phyloP scores from a whole-genome alignment of 1,284 basidiomycete species.

The Ceratobasidium sp. region DNA sequence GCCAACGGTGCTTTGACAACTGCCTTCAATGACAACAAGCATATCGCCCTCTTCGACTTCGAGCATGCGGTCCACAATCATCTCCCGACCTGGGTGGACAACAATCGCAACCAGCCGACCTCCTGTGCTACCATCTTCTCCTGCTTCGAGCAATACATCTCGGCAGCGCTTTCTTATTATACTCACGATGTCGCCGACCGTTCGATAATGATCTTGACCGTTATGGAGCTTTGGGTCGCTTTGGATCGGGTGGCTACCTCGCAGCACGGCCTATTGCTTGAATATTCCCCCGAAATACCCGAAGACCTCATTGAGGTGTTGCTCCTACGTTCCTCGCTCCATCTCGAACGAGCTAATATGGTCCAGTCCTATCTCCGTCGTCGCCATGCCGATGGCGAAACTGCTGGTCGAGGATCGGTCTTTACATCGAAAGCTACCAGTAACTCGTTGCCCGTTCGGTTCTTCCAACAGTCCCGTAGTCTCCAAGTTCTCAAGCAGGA shows the following conservation, averaged over 20 bases:
- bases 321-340: constrained; percentile 56
- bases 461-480: constrained; percentile 51
- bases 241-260: constrained; percentile 60
- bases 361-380: constrained; percentile 56
- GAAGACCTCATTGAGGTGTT: constrained; percentile 58
- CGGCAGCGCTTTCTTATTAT: background rate
- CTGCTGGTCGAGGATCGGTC: constrained; percentile 49
- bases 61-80: constrained; percentile 16
- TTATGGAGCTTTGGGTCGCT: constrained; percentile 53
- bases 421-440: constrained; percentile 47
- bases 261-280: constrained; percentile 57
- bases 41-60: constrained; percentile 29
- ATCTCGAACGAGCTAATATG: constrained; percentile 54
- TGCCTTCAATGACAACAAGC: background rate
- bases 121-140: constrained; percentile 4
- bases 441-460: constrained; percentile 56
- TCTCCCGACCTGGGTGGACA: background rate
- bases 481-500: constrained; percentile 52
- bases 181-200: constrained; percentile 7
- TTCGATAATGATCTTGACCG: constrained; percentile 63
- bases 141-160: constrained; percentile 25
- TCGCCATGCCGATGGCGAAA: constrained; percentile 52
- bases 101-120: background rate
- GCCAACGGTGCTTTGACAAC: background rate
- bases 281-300: constrained; percentile 65